These are phyloP conservation scores for Epichloe glyceriae DNA, from an alignment of 2,329 filamentous ascomycete species.

Conservation along the genomic window DNA sequence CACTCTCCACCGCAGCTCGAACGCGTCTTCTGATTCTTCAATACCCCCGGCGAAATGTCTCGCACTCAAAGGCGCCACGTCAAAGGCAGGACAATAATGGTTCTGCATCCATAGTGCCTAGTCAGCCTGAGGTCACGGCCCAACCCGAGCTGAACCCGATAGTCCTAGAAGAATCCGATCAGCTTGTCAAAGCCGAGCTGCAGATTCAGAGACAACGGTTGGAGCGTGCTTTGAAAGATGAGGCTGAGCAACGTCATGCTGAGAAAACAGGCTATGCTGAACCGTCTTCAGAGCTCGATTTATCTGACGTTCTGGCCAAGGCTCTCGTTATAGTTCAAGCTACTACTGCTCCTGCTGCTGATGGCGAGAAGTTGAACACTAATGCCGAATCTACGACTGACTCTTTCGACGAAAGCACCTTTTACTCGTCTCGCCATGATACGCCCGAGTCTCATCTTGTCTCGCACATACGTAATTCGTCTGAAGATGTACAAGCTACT, in stretches of 20 bases:
- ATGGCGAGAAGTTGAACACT: constrained; percentile 39
- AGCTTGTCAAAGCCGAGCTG: constrained; percentile 69
- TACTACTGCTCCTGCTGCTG: constrained; percentile 44
- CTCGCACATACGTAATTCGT: constrained; percentile 34
- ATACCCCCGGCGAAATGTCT: not conserved
- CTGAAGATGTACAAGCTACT: constrained; percentile 18
- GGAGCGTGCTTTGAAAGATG: constrained; percentile 64
- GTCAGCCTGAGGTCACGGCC: constrained; percentile 29
- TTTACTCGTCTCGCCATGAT: constrained; percentile 89
- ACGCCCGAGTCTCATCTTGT: constrained; percentile 47
- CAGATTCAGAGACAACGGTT: constrained; percentile 68
- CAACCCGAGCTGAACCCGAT: constrained; percentile 68
- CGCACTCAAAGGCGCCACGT: not conserved
- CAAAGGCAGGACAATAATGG: not conserved
- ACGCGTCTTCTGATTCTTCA: constrained; percentile 11
- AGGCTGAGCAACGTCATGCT: constrained; percentile 51
- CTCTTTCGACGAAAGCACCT: constrained; percentile 85
- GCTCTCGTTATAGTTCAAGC: constrained; percentile 60
- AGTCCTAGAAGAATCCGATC: constrained; percentile 73
- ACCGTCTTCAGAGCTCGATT: constrained; percentile 52
- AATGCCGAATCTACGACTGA: constrained; percentile 55
- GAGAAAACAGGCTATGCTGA: constrained; percentile 35
- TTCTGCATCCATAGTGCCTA: not conserved
- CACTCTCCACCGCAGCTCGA: constrained; percentile 36
- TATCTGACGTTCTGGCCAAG: constrained; percentile 59